Conservation (phyloP, 1,284 basidiomycete genomes). For the Sphagnurus paluster region DNA sequence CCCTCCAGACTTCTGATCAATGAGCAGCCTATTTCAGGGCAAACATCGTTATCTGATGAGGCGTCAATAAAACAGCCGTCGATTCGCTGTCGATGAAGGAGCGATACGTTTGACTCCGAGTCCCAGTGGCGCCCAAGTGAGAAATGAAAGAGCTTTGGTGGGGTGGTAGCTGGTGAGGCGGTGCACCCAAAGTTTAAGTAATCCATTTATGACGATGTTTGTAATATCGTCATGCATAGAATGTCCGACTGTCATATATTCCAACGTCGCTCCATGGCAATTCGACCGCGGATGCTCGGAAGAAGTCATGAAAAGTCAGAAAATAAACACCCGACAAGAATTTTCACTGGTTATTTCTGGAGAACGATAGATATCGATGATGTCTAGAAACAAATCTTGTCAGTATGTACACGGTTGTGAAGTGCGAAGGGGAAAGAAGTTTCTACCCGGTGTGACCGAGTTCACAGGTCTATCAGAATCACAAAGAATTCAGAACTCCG, state of each 20-base stretch:
- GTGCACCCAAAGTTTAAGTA: too few species aligned
- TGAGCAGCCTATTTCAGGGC: background rate
- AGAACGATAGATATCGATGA: background rate
- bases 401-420: background rate
- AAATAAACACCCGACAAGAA: too few species aligned
- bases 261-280: background rate
- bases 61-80: background rate
- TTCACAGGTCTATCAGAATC: background rate
- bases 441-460: background rate
- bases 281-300: background rate
- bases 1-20: constrained; percentile 3
- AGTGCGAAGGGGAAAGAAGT: background rate
- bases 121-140: constrained; percentile 10
- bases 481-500: background rate
- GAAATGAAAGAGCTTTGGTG: background rate
- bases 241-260: background rate
- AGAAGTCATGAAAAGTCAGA: background rate
- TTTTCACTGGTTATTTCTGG: too few species aligned
- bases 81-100: background rate
- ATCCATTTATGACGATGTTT: too few species aligned
- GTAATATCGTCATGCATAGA: too few species aligned
- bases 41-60: constrained; percentile 10
- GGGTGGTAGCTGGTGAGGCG: too few species aligned
- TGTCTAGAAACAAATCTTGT: background rate
- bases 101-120: constrained; percentile 10